phyloP scores from a whole-genome alignment of 495 filamentous ascomycete species.

The Penicillium bovifimosum region DNA sequence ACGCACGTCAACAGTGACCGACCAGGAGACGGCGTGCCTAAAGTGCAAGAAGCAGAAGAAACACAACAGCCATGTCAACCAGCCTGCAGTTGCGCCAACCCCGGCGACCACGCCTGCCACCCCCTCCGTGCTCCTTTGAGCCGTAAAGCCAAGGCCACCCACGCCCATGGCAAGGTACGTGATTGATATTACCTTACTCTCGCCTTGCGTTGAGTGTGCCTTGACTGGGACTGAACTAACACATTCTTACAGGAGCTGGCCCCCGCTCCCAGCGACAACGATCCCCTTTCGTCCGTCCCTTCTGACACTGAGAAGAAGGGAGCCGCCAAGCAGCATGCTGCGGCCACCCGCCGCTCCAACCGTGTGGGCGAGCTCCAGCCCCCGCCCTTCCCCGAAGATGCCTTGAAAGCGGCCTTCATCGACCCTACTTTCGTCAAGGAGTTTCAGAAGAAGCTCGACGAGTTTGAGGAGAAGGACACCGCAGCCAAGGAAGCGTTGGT shows the following conservation, averaged over 20 bases:
- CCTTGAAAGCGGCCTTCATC: constrained; percentile 4
- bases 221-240: background rate
- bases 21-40: constrained; percentile 6
- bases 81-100: background rate
- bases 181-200: no score
- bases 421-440: constrained; percentile 12
- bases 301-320: background rate
- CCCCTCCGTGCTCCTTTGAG: background rate
- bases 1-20: background rate
- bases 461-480: constrained; percentile 9
- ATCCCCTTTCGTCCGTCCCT: background rate
- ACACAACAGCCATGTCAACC: constrained; percentile 10
- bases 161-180: background rate
- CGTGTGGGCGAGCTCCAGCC: background rate
- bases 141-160: background rate
- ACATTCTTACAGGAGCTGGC: background rate
- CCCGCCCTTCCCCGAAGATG: constrained; percentile 4
- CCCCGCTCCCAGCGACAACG: background rate
- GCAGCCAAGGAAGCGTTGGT: constrained; percentile 11
- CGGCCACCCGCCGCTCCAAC: background rate
- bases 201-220: no score
- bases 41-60: constrained; percentile 19
- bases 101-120: background rate
- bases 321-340: background rate
- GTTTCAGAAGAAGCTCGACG: constrained; percentile 11